These are phyloP conservation scores for Fusarium vanettenii DNA, from an alignment of 2,329 filamentous ascomycete species.

Conservation along the genomic window DNA sequence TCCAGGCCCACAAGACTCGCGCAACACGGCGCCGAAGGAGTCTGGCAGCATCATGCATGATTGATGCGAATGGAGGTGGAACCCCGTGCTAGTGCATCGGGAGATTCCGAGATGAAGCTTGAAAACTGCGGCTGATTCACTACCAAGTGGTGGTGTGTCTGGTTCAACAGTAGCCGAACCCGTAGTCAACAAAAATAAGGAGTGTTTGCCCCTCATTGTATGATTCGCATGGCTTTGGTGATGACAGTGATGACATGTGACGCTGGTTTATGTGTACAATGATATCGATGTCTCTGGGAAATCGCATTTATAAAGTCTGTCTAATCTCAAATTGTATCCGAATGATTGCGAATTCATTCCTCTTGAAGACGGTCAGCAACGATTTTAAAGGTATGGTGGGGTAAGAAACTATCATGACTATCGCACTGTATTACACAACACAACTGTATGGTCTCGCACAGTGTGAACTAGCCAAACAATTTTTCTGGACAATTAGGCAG, in stretches of 20 bases:
- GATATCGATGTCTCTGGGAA: not conserved
- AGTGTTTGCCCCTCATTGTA: constrained; percentile 30
- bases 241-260: constrained; percentile 7
- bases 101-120: constrained; percentile 40
- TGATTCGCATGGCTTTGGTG: not conserved
- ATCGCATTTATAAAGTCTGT: not conserved
- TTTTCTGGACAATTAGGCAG: not conserved
- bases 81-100: constrained; percentile 45
- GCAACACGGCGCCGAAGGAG: constrained; percentile 35
- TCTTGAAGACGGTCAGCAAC: not conserved
- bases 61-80: constrained; percentile 24
- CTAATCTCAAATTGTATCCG: not conserved
- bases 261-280: no score
- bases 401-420: not conserved
- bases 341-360: not conserved
- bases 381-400: not conserved
- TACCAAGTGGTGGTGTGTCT: constrained; percentile 43
- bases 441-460: not conserved
- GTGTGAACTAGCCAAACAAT: not conserved
- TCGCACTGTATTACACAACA: not conserved
- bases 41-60: constrained; percentile 33
- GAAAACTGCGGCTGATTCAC: constrained; percentile 39
- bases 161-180: constrained; percentile 33
- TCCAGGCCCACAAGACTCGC: constrained; percentile 36
- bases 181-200: constrained; percentile 42